These are phyloP conservation scores for Viscum album DNA, from an alignment of 177 flowering plant species.

Conservation along the genomic window DNA sequence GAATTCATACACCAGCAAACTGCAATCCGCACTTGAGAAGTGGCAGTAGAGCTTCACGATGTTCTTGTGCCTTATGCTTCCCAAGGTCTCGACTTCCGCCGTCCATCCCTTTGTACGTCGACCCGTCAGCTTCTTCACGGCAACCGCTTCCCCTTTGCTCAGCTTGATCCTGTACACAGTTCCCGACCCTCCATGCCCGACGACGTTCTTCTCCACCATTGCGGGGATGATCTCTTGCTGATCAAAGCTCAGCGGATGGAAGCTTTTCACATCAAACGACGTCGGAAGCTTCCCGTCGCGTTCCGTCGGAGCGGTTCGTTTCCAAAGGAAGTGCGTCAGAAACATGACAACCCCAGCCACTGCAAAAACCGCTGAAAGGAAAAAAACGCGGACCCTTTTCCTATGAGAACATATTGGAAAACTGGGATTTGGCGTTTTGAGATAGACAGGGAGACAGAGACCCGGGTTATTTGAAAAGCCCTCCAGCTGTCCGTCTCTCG, in stretches of 20 bases:
- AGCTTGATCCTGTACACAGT: constrained; percentile 60
- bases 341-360: constrained; percentile 39
- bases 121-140: constrained; percentile 70
- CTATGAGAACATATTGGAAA: constrained; percentile 46
- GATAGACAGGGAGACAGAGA: constrained; percentile 41
- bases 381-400: constrained; percentile 27
- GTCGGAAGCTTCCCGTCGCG: constrained; percentile 41
- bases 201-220: constrained; percentile 65
- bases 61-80: constrained; percentile 82
- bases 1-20: constrained; percentile 73
- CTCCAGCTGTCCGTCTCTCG: constrained; percentile 51
- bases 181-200: constrained; percentile 85
- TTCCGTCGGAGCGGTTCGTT: constrained; percentile 32
- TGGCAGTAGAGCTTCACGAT: constrained; percentile 76
- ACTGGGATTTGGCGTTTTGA: constrained; percentile 23
- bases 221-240: constrained; percentile 55
- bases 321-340: constrained; percentile 34
- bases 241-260: constrained; percentile 62
- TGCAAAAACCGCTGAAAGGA: constrained; percentile 29
- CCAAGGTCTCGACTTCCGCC: constrained; percentile 85
- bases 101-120: constrained; percentile 45
- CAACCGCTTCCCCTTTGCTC: constrained; percentile 49
- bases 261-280: constrained; percentile 67
- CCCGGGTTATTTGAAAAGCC: constrained; percentile 75
- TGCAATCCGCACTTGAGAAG: constrained; percentile 54